Evolutionary conservation across 805 yeast genomes (phyloP).

Genomic region (Sugiyamaella chiloensis): DNA sequence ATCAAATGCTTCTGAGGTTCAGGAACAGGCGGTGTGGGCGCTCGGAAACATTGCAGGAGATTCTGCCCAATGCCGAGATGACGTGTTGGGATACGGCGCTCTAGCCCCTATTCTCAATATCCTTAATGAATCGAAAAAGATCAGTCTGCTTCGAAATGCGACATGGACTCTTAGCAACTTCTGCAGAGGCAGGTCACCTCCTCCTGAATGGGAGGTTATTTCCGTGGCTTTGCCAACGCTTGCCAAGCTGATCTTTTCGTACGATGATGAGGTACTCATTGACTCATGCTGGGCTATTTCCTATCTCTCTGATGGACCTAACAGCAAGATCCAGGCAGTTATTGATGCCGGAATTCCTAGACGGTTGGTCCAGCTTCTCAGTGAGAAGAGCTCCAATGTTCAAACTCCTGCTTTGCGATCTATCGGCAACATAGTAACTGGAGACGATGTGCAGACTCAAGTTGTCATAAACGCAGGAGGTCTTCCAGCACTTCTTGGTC

Average conservation of each 20-base stretch:
- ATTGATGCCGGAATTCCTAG: slow-evolving; percentile 94
- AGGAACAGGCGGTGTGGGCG: slow-evolving; percentile 99
- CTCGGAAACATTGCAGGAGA: slow-evolving; percentile 99
- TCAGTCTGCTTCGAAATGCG: slow-evolving; percentile 87
- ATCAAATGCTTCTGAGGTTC: slow-evolving; percentile 83
- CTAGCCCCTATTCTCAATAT: slow-evolving; percentile 82
- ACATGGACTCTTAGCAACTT: slow-evolving; percentile 97
- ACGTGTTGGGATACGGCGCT: slow-evolving; percentile 78
- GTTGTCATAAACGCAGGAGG: slow-evolving; percentile 91
- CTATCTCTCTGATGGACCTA: slow-evolving; percentile 87
- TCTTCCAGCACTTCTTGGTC: slow-evolving; percentile 74
- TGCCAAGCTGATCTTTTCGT: slow-evolving; percentile 84
- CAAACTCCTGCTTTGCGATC: slow-evolving; percentile 98
- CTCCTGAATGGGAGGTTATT: slow-evolving; percentile 90
- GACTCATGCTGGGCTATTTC: slow-evolving; percentile 99
- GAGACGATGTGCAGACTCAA: slow-evolving; percentile 94
- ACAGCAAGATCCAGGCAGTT: slow-evolving; percentile 93
- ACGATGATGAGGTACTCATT: slow-evolving; percentile 88
- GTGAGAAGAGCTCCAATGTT: slow-evolving; percentile 77
- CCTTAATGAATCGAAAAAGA: slow-evolving; percentile 74
- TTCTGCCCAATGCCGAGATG: slow-evolving; percentile 84
- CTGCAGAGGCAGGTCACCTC: slow-evolving; percentile 95
- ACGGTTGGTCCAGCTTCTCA: slow-evolving; percentile 85
- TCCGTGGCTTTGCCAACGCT: slow-evolving; percentile 86
- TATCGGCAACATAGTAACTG: slow-evolving; percentile 96